These are phyloP conservation scores for Kandelia obovata DNA, from an alignment of 345 rosid genomes.

Conservation along the genomic window DNA sequence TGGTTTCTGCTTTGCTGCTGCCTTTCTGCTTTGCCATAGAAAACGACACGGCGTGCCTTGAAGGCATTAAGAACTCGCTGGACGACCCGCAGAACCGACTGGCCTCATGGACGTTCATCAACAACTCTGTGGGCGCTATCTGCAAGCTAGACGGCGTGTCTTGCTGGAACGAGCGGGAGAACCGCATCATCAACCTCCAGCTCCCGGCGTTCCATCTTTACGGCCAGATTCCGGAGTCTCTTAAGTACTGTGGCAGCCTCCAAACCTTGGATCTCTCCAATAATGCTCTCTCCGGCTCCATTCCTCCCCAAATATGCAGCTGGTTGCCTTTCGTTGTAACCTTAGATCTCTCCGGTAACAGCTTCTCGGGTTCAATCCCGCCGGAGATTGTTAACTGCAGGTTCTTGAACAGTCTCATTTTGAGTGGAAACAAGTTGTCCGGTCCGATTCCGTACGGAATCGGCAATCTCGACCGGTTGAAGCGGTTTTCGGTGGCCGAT, in stretches of 20 bases:
- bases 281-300: slow-evolving; percentile 57
- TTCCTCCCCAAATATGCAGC: slow-evolving; percentile 55
- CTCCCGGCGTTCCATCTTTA: slow-evolving; percentile 54
- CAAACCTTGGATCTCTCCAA: slow-evolving; percentile 68
- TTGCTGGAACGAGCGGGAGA: slow-evolving; percentile 84
- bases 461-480: slow-evolving; percentile 59
- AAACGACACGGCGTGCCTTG: slow-evolving; percentile 68
- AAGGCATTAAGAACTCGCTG: slow-evolving; percentile 45
- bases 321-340: slow-evolving; percentile 78
- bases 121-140: slow-evolving; percentile 44
- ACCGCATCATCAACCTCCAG: slow-evolving; percentile 53
- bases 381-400: slow-evolving; percentile 57
- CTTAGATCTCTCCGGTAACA: slow-evolving; percentile 65
- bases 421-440: slow-evolving; percentile 43
- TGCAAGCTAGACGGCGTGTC: slow-evolving; percentile 75
- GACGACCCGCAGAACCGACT: slow-evolving; percentile 47
- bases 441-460: slow-evolving; percentile 53
- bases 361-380: slow-evolving; percentile 62
- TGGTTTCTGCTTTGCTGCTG: neutral
- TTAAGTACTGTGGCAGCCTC: slow-evolving; percentile 57
- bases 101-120: slow-evolving; percentile 59
- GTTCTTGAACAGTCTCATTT: slow-evolving; percentile 55
- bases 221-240: slow-evolving; percentile 59
- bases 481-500: slow-evolving; percentile 56
- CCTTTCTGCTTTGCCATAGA: slow-evolving; percentile 33